A percentile compares a stretch with the other conserved stretches of the same genome.
Evolutionary conservation across 2,329 filamentous ascomycete species (phyloP).

Genomic region (Ceratocystis huliohia): DNA sequence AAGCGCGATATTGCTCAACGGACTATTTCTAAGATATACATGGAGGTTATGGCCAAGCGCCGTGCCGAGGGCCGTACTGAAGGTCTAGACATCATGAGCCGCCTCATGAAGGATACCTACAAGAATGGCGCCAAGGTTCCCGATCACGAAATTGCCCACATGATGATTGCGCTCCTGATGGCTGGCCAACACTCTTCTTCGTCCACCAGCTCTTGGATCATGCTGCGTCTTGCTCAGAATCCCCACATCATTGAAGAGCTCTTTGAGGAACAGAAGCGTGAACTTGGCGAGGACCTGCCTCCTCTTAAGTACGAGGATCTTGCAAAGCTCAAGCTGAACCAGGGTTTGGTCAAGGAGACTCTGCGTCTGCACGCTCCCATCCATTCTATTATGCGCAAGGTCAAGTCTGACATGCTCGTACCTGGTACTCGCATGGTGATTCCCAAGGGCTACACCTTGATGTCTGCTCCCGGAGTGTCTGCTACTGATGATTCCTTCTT

Average conservation of each 20-base stretch:
- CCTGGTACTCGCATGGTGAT: slow-evolving; percentile 73
- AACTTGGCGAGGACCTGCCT: slow-evolving; percentile 62
- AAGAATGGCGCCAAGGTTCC: slow-evolving; percentile 70
- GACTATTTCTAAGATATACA: slow-evolving; percentile 71
- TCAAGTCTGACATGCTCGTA: slow-evolving; percentile 75
- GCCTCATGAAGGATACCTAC: slow-evolving; percentile 74
- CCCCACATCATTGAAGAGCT: slow-evolving; percentile 71
- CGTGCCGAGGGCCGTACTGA: slow-evolving; percentile 41
- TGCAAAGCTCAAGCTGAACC: slow-evolving; percentile 65
- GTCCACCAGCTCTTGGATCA: slow-evolving; percentile 72
- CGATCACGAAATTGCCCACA: slow-evolving; percentile 74
- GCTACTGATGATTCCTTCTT: slow-evolving; percentile 62
- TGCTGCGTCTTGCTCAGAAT: slow-evolving; percentile 64
- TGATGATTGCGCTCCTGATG: slow-evolving; percentile 92
- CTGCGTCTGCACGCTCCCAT: slow-evolving; percentile 84
- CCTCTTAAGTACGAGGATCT: slow-evolving; percentile 66
- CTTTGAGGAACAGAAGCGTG: slow-evolving; percentile 64
- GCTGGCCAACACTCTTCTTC: slow-evolving; percentile 83
- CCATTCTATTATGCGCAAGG: slow-evolving; percentile 86
- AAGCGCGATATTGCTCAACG: slow-evolving; percentile 66
- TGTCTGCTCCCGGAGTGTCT: slow-evolving; percentile 75
- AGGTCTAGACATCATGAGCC: slow-evolving; percentile 73
- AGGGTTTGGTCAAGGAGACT: slow-evolving; percentile 80
- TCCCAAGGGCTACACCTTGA: slow-evolving; percentile 65
- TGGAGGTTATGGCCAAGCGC: slow-evolving; percentile 65